A percentile compares a stretch with the other conserved stretches of the same genome.
These are phyloP conservation scores for Euphorbia pulcherrima DNA, from an alignment of 345 rosid genomes.

Conservation along the genomic window DNA sequence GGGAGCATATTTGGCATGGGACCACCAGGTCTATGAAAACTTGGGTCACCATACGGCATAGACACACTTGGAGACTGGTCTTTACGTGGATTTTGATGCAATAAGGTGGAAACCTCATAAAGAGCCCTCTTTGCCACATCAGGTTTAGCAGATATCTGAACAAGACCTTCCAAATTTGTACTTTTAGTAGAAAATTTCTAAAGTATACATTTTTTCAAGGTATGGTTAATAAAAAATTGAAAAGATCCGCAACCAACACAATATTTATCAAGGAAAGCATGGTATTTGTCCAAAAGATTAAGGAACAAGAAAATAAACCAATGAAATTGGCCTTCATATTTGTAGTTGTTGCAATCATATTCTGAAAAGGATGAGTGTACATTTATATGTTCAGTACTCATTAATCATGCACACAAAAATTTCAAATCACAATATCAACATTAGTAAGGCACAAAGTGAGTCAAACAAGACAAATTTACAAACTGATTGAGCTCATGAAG, in stretches of 20 bases:
- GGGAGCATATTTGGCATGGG: conserved; percentile 29
- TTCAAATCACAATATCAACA: not conserved
- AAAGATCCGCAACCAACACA: conserved; percentile 3
- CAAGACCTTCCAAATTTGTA: conserved; percentile 19
- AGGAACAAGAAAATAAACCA: not conserved
- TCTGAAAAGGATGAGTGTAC: not conserved
- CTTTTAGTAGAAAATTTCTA: conserved; percentile 8
- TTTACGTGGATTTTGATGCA: conserved; percentile 57
- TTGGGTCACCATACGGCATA: conserved; percentile 29
- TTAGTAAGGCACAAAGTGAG: not conserved
- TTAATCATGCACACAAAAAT: not conserved
- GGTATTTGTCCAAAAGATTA: not conserved
- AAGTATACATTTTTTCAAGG: not conserved
- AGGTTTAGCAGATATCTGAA: conserved; percentile 58
- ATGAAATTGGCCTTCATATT: not conserved
- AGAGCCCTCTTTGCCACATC: conserved; percentile 49
- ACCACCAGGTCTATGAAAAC: conserved; percentile 29
- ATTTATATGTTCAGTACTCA: not conserved
- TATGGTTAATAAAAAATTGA: not conserved
- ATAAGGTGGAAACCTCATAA: conserved; percentile 45
- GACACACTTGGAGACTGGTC: conserved; percentile 38
- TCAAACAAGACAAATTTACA: not conserved
- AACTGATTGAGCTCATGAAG: not conserved
- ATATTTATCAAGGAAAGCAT: not conserved
- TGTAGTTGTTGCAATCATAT: not conserved